A percentile compares a stretch with the other conserved stretches of the same genome.
Evolutionary conservation across 2,329 filamentous ascomycete genomes (phyloP).

Genomic region (Aspergillus sp.): DNA sequence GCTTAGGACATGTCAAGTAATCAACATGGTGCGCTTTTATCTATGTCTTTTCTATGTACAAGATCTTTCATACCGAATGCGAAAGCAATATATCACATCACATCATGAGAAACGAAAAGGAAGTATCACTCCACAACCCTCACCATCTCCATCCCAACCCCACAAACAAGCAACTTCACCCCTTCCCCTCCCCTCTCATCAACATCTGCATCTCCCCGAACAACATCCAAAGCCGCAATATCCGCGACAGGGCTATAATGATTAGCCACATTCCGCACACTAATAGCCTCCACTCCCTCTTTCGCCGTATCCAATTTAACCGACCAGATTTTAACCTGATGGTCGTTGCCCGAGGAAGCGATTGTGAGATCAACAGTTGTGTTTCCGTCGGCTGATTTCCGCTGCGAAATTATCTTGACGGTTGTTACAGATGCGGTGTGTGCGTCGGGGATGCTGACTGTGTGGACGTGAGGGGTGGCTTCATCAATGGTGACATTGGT

Average conservation of each 20-base stretch:
- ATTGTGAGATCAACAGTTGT: constrained; percentile 15
- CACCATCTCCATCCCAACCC: constrained; percentile 46
- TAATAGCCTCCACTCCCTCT: constrained; percentile 14
- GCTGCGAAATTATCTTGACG: constrained; percentile 24
- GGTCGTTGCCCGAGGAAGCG: constrained; percentile 40
- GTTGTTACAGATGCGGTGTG: constrained; percentile 41
- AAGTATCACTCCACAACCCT: constrained; percentile 4
- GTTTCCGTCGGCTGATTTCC: constrained; percentile 1
- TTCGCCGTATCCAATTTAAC: constrained; percentile 23
- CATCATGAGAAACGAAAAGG: constrained; percentile 2
- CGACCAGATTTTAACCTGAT: constrained; percentile 40
- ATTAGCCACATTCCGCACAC: constrained; percentile 21
- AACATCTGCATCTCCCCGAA: constrained; percentile 10
- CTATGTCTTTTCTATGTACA: neutral
- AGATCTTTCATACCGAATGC: no score
- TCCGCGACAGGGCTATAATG: constrained; percentile 49
- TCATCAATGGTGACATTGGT: constrained; percentile 6
- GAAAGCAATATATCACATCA: constrained; percentile 1
- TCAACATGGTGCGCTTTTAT: neutral
- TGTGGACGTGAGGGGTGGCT: constrained; percentile 17
- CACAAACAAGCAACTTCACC: constrained; percentile 36
- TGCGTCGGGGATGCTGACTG: constrained; percentile 34
- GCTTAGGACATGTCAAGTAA: neutral
- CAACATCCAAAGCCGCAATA: constrained; percentile 45
- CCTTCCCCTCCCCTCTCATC: constrained; percentile 7